Evolutionary conservation across 495 filamentous ascomycete genomes (phyloP), one percentile per base, ranked within the genome.

Genomic region (Xylaria grammica): DNA sequence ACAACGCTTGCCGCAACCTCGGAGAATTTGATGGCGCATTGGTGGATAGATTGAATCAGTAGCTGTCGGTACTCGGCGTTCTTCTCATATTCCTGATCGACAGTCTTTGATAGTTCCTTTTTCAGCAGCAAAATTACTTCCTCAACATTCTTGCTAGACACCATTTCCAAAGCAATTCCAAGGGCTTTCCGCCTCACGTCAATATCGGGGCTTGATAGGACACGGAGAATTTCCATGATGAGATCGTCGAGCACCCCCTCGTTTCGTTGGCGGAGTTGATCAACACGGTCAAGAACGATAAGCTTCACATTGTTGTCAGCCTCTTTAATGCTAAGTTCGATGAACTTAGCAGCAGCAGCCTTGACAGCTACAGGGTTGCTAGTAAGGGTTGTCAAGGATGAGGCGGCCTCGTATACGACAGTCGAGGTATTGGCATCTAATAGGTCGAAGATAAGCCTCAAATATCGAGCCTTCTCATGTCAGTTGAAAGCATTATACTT

Each of bases 231-330:
- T 72, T 98, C 96, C 94, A 99, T 97, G n/a, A 90, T 92, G 50
- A 97, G 81, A 68, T 98, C 95, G 74, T 98, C 94, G 62, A 99
- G 77, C 53, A 98, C 87, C 62, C 96, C 95, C 70, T 95, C 91
- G 70, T 97, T 97, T 78, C 92, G 91, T 71, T 91, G 87, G 65
- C 96, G 85, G 56, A 99, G 81, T 67, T 96, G 90, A 71, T 98
- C 91, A 30, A 99, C 94, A 42, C 93, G 91, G 67, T 97, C 96
- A 45, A 99, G 82, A 20, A 97, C 96, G 69, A 99, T 98, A 30
- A 98, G 88, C 79, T 98, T 99, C 62, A 99, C 96, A 72, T 99
- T 99, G 81, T 99, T 99, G 73, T 99, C 95, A 3, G 95, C 90
- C 77, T 97, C 95, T 77, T 94, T 94, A 72, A 99, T 97, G 66